These are phyloP conservation scores for Penicillium sp. DNA, from an alignment of 2,329 filamentous ascomycete species.

Conservation along the genomic window DNA sequence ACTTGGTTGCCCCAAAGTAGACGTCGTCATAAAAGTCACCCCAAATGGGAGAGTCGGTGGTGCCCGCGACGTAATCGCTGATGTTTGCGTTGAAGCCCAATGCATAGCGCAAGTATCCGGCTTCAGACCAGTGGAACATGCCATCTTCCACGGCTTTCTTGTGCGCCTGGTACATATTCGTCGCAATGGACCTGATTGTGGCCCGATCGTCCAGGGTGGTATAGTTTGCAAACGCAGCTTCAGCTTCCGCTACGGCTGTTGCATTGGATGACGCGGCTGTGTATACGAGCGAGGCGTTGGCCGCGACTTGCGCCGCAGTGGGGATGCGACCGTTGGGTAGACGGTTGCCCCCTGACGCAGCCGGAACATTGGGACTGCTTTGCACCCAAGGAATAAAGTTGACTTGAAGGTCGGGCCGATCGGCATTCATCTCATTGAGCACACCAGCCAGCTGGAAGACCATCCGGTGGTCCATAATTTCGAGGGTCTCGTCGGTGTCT, in stretches of 20 bases:
- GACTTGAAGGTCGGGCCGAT: conserved; percentile 39
- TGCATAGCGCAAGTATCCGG: conserved; percentile 62
- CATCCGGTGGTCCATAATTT: conserved; percentile 47
- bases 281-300: conserved; percentile 46
- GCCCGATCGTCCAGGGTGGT: conserved; percentile 25
- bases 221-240: conserved; percentile 39
- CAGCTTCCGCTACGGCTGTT: conserved; percentile 40
- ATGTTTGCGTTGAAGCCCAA: conserved; percentile 57
- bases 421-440: conserved; percentile 45
- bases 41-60: conserved; percentile 50
- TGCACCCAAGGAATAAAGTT: conserved; percentile 49
- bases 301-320: conserved; percentile 51
- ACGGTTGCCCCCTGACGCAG: conserved; percentile 50
- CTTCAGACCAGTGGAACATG: conserved; percentile 66
- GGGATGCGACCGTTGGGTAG: conserved; percentile 57
- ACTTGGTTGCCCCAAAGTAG: conserved; percentile 62
- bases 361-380: conserved; percentile 53
- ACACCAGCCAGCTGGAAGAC: conserved; percentile 46
- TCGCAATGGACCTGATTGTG: conserved; percentile 33
- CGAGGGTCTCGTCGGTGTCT: conserved; percentile 45
- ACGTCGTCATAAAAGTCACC: conserved; percentile 57
- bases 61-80: conserved; percentile 55
- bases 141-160: conserved; percentile 56
- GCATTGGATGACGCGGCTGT: conserved; percentile 35
- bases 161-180: conserved; percentile 52